phyloP scores from a whole-genome alignment of 805 yeast species.

The Wickerhamomyces subpelliculosus region DNA sequence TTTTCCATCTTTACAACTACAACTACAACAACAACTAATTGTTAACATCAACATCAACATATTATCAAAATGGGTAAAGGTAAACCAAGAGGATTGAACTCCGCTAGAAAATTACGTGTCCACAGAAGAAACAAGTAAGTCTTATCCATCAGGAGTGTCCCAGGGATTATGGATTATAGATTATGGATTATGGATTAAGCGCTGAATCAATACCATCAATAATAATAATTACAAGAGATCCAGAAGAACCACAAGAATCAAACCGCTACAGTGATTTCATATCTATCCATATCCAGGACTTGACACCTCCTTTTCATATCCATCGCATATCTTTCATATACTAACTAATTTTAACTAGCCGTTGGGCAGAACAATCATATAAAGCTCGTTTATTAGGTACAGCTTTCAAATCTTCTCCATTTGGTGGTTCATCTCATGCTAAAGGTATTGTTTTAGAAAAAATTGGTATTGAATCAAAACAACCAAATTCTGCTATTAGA shows the following conservation, averaged over 20 bases:
- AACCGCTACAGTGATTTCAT: too few relatives aligned
- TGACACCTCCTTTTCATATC: neutral
- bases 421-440: conserved; percentile 99
- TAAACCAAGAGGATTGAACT: conserved; percentile 99
- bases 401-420: conserved; percentile 99
- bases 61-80: conserved; percentile 88
- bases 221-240: too few relatives aligned
- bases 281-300: too few relatives aligned
- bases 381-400: conserved; percentile 99
- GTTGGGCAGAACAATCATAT: conserved; percentile 99
- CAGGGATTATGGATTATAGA: too few relatives aligned
- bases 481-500: conserved; percentile 99
- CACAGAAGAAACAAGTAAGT: conserved; percentile 95
- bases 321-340: conserved; percentile 1
- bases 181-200: too few relatives aligned
- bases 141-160: conserved; percentile 2
- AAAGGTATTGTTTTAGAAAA: conserved; percentile 99
- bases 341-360: conserved; percentile 38
- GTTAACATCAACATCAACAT: conserved; percentile 8
- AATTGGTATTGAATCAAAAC: conserved; percentile 99
- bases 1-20: conserved; percentile 4
- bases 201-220: too few relatives aligned
- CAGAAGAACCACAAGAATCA: too few relatives aligned
- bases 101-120: conserved; percentile 99
- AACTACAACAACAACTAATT: conserved; percentile 7